phyloP scores from a whole-genome alignment of 1,284 basidiomycete species.

The Flammula alnicola region DNA sequence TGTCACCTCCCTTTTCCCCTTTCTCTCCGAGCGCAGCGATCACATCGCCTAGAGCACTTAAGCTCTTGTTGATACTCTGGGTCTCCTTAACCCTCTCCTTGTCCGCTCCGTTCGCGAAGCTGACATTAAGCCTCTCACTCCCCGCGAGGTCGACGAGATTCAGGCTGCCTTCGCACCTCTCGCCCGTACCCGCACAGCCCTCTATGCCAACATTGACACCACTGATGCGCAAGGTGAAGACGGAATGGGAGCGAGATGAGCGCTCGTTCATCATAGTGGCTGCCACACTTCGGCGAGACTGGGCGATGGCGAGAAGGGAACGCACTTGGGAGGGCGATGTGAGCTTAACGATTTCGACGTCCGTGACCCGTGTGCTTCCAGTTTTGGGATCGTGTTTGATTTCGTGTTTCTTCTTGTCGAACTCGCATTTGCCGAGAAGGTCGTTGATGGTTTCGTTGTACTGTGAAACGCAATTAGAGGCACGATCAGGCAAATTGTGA shows the following conservation, averaged over 20 bases:
- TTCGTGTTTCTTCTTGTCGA: conserved; percentile 93
- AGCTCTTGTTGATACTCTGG: conserved; percentile 93
- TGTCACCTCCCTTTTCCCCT: conserved; percentile 65
- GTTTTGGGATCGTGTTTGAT: conserved; percentile 87
- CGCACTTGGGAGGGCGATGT: conserved; percentile 81
- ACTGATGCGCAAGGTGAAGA: conserved; percentile 85
- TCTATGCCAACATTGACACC: conserved; percentile 58
- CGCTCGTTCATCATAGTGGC: conserved; percentile 98
- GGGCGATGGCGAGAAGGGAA: conserved; percentile 78
- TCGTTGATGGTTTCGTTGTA: conserved; percentile 96
- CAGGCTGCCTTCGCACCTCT: conserved; percentile 78
- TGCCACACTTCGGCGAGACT: conserved; percentile 87
- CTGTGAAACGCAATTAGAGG: conserved; percentile 51
- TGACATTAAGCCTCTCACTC: conserved; percentile 81
- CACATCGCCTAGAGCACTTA: conserved; percentile 94
- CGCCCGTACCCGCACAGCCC: conserved; percentile 53
- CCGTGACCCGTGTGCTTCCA: conserved; percentile 80
- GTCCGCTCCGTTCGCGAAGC: conserved; percentile 57
- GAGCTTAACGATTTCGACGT: conserved; percentile 80
- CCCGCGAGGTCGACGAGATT: conserved; percentile 94
- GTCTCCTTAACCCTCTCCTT: conserved; percentile 90
- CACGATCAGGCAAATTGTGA: background rate
- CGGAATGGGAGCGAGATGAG: conserved; percentile 93
- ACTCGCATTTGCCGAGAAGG: conserved; percentile 83
- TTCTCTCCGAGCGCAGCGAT: conserved; percentile 90